Evolutionary conservation across 2,329 filamentous ascomycete genomes (phyloP), one percentile per base, ranked within the genome.

Genomic region (Trichothecium roseum): DNA sequence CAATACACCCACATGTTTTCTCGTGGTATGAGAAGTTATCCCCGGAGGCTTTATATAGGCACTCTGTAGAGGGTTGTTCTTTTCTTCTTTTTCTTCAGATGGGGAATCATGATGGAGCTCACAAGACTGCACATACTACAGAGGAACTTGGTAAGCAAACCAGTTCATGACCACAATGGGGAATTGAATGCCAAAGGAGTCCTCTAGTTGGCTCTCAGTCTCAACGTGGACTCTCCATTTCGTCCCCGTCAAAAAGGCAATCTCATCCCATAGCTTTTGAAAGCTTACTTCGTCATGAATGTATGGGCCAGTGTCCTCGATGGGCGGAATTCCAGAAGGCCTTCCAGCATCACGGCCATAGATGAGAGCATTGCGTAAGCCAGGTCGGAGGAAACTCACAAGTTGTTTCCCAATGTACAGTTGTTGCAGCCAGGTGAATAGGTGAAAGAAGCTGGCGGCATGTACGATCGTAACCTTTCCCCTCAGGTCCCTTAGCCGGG

Each of bases 181-280:
- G 32, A 16, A 6, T 24, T 10, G 6, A 6, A 24, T 6, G 20
- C 20, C 20, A 24, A 24, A 24, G 12, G 35, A 12, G 16, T 37
- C 28, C 18, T 37, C 29, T 14, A 24, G 10, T 10, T 24, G 20
- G 10, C 8, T 30, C 26, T 37, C 32, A 4, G 29, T 35, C 39
- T 66, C 58, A 34, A 68, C 43, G 32, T 64, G 56, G 2, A 69
- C 64, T 34, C 55, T 52, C 71, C 71, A 74, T 28, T 45, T 48
- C 2, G 69, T 73, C 17, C 55, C 58, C 1, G 70, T 74, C 35
- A 64, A 47, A 22, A 39, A 41, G 8, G 68, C 68, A 18, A 74
- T 61, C 40, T 72, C 64, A 35, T 70, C 57, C 72, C 72, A 77
- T 17, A 77, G 52, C 26, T 46, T 46, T 44, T 68, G 64, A 52